Percentiles rank a stretch among this genome's conserved stretches.
Evolutionary conservation across 331 rosid genomes (phyloP).

Genomic region (Arachis monticola): DNA sequence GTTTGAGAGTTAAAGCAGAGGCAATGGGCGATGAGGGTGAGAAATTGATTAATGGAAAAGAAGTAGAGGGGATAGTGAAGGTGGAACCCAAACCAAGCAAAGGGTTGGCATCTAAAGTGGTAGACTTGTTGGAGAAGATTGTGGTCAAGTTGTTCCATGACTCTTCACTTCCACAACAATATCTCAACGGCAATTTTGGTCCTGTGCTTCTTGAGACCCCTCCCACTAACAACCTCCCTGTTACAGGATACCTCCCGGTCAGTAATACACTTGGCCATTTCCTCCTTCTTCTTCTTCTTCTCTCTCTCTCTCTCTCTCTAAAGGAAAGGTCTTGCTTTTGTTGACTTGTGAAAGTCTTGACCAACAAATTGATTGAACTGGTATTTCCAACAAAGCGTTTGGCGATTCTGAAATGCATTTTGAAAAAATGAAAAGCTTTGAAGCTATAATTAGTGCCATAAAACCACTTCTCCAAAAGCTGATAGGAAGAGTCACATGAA

Average conservation of each 20-base stretch:
- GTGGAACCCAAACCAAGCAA: constrained; percentile 77
- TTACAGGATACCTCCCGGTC: constrained; percentile 80
- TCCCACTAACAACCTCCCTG: constrained; percentile 62
- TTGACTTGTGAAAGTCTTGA: too few relatives aligned
- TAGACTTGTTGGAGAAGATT: constrained; percentile 73
- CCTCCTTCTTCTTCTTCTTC: background rate
- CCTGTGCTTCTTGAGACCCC: constrained; percentile 80
- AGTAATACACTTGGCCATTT: constrained; percentile 11
- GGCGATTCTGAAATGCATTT: too few relatives aligned
- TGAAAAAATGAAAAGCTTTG: background rate
- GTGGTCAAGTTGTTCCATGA: constrained; percentile 67
- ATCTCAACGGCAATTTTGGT: constrained; percentile 78
- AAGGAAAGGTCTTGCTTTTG: too few relatives aligned
- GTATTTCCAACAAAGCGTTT: too few relatives aligned
- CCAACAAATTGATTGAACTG: too few relatives aligned
- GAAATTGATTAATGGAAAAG: constrained; percentile 14
- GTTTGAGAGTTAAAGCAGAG: background rate
- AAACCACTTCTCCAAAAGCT: too few relatives aligned
- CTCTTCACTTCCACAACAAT: constrained; percentile 65
- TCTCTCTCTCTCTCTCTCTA: too few relatives aligned
- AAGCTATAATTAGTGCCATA: too few relatives aligned
- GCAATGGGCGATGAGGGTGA: constrained; percentile 12
- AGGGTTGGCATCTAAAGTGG: constrained; percentile 61
- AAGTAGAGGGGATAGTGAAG: constrained; percentile 39
- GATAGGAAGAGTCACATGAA: too few relatives aligned